Evolutionary conservation across 2,329 filamentous ascomycete species (phyloP).

Genomic region (Coniosporium tulheliwenetii): DNA sequence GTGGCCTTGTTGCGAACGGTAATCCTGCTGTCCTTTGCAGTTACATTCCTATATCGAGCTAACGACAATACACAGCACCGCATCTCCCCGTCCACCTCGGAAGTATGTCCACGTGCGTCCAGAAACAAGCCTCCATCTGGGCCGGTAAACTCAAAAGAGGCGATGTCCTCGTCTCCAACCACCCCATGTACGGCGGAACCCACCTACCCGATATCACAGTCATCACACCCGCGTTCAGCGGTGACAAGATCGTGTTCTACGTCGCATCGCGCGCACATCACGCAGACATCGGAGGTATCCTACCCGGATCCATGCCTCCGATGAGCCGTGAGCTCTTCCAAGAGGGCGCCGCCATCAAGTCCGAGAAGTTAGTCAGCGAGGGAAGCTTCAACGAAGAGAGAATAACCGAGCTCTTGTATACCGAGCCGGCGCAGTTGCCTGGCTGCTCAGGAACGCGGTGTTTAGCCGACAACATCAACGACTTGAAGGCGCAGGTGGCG

Average conservation of each 20-base stretch:
- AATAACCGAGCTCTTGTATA: slow-evolving; percentile 54
- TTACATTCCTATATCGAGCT: neutral
- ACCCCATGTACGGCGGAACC: slow-evolving; percentile 71
- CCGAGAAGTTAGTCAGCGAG: slow-evolving; percentile 55
- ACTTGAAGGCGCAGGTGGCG: slow-evolving; percentile 74
- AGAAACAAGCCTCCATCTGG: slow-evolving; percentile 68
- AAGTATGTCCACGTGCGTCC: slow-evolving; percentile 73
- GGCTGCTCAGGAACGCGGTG: slow-evolving; percentile 69
- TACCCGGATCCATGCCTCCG: slow-evolving; percentile 72
- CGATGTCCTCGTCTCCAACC: slow-evolving; percentile 72
- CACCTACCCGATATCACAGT: slow-evolving; percentile 75
- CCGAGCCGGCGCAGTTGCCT: slow-evolving; percentile 57
- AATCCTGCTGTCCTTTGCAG: slow-evolving; percentile 1
- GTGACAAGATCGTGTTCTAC: slow-evolving; percentile 64
- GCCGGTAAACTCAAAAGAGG: slow-evolving; percentile 60
- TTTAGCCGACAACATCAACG: slow-evolving; percentile 69
- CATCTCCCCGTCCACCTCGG: slow-evolving; percentile 71
- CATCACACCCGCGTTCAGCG: slow-evolving; percentile 63
- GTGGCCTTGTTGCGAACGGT: slow-evolving; percentile 61
- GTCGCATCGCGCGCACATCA: slow-evolving; percentile 70
- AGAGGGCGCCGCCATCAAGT: slow-evolving; percentile 40
- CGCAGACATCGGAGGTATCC: slow-evolving; percentile 70
- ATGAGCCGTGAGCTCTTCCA: slow-evolving; percentile 46
- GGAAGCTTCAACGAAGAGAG: slow-evolving; percentile 66
- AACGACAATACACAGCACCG: slow-evolving; percentile 33